Conservation (phyloP, 805 yeast species). For the Yarrowia sp. region DNA sequence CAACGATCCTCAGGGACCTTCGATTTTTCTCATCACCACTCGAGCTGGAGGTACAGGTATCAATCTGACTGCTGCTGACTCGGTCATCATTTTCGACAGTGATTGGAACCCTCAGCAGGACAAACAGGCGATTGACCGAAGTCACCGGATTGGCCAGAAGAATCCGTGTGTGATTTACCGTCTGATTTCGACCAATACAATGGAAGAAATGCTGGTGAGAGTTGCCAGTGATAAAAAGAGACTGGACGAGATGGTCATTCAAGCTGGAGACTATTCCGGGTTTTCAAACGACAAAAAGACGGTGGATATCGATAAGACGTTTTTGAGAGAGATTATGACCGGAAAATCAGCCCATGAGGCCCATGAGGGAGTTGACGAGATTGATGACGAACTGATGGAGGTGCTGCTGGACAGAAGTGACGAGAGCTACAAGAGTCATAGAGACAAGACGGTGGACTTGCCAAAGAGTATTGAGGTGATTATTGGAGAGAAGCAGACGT, state of each 20-base stretch:
- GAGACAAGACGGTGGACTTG: constrained; percentile 12
- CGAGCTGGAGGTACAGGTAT: constrained; percentile 96
- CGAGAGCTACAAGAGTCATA: background rate
- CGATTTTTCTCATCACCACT: constrained; percentile 80
- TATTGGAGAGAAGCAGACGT: background rate
- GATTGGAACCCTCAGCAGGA: constrained; percentile 99
- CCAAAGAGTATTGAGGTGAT: constrained; percentile 19
- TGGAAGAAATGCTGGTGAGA: constrained; percentile 81
- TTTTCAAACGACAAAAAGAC: background rate
- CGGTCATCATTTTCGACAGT: constrained; percentile 87
- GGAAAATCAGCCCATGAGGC: constrained; percentile 16
- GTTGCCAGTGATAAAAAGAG: constrained; percentile 81
- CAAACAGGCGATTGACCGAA: constrained; percentile 94
- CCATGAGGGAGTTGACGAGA: constrained; percentile 14
- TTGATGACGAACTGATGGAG: constrained; percentile 10
- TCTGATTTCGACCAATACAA: constrained; percentile 74
- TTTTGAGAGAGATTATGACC: constrained; percentile 22
- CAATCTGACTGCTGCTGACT: constrained; percentile 84
- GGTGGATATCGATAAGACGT: constrained; percentile 14
- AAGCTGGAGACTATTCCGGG: constrained; percentile 55
- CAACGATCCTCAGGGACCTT: constrained; percentile 48
- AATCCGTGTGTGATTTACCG: constrained; percentile 84
- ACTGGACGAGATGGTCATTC: constrained; percentile 77
- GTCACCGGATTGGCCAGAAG: constrained; percentile 89
- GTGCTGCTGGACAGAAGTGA: constrained; percentile 6